phyloP scores from a whole-genome alignment of 108 stramenopile species.

The Pseudonitzschia delicatissima region DNA sequence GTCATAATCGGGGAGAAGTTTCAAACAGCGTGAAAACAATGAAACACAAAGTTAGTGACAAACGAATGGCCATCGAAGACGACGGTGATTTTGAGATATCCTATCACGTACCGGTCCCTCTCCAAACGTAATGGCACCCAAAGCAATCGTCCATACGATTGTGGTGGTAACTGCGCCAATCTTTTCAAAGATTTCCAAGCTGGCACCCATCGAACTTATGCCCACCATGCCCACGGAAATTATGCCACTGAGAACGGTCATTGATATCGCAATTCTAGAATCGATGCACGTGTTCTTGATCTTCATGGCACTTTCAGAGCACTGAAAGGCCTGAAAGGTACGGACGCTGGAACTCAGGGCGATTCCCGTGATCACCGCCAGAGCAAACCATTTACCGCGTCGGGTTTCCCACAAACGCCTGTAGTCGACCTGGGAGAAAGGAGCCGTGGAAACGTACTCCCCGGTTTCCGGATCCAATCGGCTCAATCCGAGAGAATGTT shows the following conservation, averaged over 20 bases:
- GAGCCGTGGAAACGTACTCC: too few species aligned
- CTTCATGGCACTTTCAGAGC: neutral
- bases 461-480: too few species aligned
- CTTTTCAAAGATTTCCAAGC: neutral
- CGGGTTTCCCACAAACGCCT: neutral
- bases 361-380: slow-evolving; percentile 17
- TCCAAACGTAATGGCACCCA: slow-evolving; percentile 40
- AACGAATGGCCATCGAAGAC: too few species aligned
- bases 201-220: neutral
- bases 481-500: too few species aligned
- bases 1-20: neutral
- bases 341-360: slow-evolving; percentile 25
- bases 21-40: neutral
- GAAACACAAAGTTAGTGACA: neutral
- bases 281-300: slow-evolving; percentile 16
- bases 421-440: too few species aligned
- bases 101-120: slow-evolving; percentile 27
- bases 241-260: neutral
- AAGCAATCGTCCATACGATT: slow-evolving; percentile 37
- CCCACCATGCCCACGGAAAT: neutral
- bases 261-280: slow-evolving; percentile 20
- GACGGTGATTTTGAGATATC: neutral
- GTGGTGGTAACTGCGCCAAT: slow-evolving; percentile 6
- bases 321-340: slow-evolving; percentile 9
- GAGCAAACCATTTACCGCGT: slow-evolving; percentile 32